Evolutionary conservation across 345 rosid genomes (phyloP), one percentile per base, ranked within the genome.

Genomic region (Salix caprea): DNA sequence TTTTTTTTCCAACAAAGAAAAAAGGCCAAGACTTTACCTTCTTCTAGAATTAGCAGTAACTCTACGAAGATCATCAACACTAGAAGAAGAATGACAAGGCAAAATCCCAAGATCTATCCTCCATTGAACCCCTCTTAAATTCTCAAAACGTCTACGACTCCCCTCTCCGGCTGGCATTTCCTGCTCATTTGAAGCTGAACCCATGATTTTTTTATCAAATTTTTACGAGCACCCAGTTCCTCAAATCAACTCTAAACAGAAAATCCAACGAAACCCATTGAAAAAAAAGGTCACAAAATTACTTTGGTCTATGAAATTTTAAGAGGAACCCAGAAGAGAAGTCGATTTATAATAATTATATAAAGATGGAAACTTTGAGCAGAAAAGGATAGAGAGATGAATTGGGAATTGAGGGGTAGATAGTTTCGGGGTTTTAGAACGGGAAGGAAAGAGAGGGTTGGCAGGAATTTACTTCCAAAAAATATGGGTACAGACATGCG

Each of bases 41-140:
- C 99, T 74, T 77, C 99, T 90, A 78, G 91, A 89, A 85, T 92
- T 92, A 30, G 99, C 99, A 0, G 97, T 91, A 70, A 86, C 91
- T 71, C 87, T 85, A 2, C 98, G 98, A 77, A 96, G 91, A 80
- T 92, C 89, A 82, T 91, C 96, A 62, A 91, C 60, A 1, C 94
- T 84, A 79, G 93, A 86, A 75, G 90, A 77, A 14, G 80, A 69
- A 3, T 85, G 85, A 46, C 81, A 72, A 16, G 94, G 94, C 74
- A 96, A 79, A 84, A 93, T 88, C 73, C 94, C 92, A 40, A 93
- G 98, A 89, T 89, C 84, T 72, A 93, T 78, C 39, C 99, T 97
- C 99, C 99, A 96, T 70, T 80, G 90, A 1, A 93, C 90, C 50
- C 98, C 89, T 84, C 98, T 89, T 0, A 93, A 88, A 72, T 86